Evolutionary conservation across 352 stramenopile species (phyloP).

Genomic region (Phytopythium sindhum): DNA sequence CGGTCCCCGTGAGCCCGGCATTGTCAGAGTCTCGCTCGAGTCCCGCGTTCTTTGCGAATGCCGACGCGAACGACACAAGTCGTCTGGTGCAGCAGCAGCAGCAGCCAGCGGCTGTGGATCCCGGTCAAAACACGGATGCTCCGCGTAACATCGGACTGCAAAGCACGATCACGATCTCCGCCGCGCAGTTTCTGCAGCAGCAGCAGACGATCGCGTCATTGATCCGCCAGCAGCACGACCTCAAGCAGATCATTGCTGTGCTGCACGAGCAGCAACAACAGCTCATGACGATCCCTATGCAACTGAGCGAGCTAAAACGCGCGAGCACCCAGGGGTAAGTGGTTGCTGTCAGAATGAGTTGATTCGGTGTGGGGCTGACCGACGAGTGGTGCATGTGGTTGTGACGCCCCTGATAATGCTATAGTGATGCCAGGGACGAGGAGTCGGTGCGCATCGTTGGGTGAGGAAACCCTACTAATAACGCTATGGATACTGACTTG

Average conservation of each 20-base stretch:
- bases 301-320: slow-evolving; percentile 61
- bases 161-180: slow-evolving; percentile 64
- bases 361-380: not conserved
- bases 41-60: not conserved
- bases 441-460: slow-evolving; percentile 33
- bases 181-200: slow-evolving; percentile 72
- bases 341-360: not conserved
- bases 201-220: slow-evolving; percentile 80
- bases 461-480: too few relatives aligned
- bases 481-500: not conserved
- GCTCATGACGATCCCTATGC: slow-evolving; percentile 61
- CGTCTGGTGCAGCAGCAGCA: slow-evolving; percentile 4
- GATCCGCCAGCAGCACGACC: slow-evolving; percentile 75
- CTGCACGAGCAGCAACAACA: slow-evolving; percentile 79
- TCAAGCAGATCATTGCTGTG: slow-evolving; percentile 79
- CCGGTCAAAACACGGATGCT: not conserved
- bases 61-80: not conserved
- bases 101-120: not conserved
- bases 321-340: slow-evolving; percentile 49
- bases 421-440: slow-evolving; percentile 44
- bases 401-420: slow-evolving; percentile 4
- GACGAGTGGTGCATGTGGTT: not conserved
- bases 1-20: not conserved
- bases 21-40: slow-evolving; percentile 1
- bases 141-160: slow-evolving; percentile 16